phyloP scores from a whole-genome alignment of 148 eudicot species.

The Rhododendron ovatum region DNA sequence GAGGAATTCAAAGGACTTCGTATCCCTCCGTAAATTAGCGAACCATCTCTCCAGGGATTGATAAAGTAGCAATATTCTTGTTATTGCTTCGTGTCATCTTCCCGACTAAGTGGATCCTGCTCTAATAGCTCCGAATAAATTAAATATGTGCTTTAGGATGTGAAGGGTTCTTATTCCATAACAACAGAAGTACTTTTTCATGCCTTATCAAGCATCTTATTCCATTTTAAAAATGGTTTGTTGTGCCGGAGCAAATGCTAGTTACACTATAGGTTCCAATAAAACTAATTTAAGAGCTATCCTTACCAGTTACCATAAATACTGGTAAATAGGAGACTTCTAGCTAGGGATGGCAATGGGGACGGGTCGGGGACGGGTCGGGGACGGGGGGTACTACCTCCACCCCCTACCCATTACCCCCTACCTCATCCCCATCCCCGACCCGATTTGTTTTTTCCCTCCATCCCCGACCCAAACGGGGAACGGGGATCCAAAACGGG shows the following conservation, averaged over 20 bases:
- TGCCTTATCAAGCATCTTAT: background rate
- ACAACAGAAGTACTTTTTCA: background rate
- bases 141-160: background rate
- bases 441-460: no score
- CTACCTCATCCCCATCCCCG: no score
- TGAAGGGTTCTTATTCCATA: background rate
- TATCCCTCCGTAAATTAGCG: no score
- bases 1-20: background rate
- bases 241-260: background rate
- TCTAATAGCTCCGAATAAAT: background rate
- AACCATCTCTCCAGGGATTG: background rate
- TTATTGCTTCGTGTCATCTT: background rate
- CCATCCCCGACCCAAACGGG: no score
- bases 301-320: background rate
- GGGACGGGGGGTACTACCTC: no score
- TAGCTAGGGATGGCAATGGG: no score
- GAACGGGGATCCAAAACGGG: no score
- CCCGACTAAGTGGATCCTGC: background rate
- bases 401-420: no score
- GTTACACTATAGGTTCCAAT: background rate
- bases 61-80: background rate
- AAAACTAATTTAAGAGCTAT: background rate
- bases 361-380: no score
- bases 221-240: background rate
- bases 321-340: background rate